phyloP scores from a whole-genome alignment of 768 basidiomycete genomes.

The Russula abietina region DNA sequence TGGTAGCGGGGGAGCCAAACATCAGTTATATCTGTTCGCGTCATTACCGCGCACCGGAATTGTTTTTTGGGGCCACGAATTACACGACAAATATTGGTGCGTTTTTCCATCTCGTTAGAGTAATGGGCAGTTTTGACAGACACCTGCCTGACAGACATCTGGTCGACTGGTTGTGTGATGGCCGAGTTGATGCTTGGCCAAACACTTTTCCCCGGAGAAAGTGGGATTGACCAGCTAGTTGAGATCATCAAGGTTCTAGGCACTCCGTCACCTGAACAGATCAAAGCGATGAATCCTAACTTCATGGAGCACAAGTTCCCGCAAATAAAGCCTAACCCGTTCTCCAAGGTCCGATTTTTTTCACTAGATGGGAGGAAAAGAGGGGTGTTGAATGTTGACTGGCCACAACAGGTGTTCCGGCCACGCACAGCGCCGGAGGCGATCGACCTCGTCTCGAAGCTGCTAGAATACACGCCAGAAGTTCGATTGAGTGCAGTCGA shows the following conservation, averaged over 20 bases:
- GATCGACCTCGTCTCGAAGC: constrained; percentile 89
- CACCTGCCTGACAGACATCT: constrained; percentile 72
- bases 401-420: constrained; percentile 74
- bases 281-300: constrained; percentile 99
- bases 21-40: constrained; percentile 99
- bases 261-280: constrained; percentile 96
- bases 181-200: constrained; percentile 99
- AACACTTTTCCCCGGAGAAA: constrained; percentile 97
- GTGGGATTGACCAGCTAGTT: constrained; percentile 97
- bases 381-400: constrained; percentile 16
- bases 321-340: constrained; percentile 99
- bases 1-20: constrained; percentile 96
- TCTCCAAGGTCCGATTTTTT: constrained; percentile 68
- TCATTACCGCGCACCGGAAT: constrained; percentile 98
- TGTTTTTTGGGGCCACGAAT: constrained; percentile 99
- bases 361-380: constrained; percentile 19
- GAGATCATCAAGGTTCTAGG: constrained; percentile 99
- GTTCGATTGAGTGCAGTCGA: constrained; percentile 85
- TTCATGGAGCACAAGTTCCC: constrained; percentile 99
- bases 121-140: background rate
- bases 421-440: constrained; percentile 95
- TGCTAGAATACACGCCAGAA: constrained; percentile 97
- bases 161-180: constrained; percentile 99
- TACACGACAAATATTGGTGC: constrained; percentile 98
- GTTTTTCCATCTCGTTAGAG: constrained; percentile 29